These are phyloP conservation scores for Aspergillus ostianus DNA, from an alignment of 495 filamentous ascomycete species.

Conservation along the genomic window DNA sequence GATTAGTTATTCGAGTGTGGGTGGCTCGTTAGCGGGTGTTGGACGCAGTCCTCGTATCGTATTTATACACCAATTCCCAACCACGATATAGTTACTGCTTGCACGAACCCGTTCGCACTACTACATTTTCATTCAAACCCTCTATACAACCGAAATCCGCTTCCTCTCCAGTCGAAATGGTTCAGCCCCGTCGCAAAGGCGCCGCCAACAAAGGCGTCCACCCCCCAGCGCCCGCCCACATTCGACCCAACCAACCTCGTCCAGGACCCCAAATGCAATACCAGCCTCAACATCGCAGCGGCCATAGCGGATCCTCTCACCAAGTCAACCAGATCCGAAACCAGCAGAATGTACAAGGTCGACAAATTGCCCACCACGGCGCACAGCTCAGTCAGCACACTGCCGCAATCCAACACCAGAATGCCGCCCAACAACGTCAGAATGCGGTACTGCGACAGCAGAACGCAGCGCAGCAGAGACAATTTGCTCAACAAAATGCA, in stretches of 20 bases:
- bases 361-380: slow-evolving; percentile 3
- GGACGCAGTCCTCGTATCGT: too few relatives aligned
- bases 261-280: slow-evolving; percentile 6
- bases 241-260: slow-evolving; percentile 1
- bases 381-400: slow-evolving; percentile 4
- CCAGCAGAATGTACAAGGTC: slow-evolving; percentile 4
- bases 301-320: background rate
- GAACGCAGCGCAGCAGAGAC: slow-evolving; percentile 1
- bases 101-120: too few relatives aligned
- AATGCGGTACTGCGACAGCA: background rate
- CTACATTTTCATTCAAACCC: too few relatives aligned
- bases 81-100: too few relatives aligned
- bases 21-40: too few relatives aligned
- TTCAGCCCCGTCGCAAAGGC: background rate
- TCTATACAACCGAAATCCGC: too few relatives aligned
- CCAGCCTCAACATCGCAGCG: background rate
- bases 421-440: slow-evolving; percentile 4
- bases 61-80: too few relatives aligned
- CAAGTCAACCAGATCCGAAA: background rate
- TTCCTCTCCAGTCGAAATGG: background rate
- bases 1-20: too few relatives aligned
- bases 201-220: background rate
- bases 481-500: slow-evolving; percentile 4
- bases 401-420: slow-evolving; percentile 3
- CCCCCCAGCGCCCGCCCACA: slow-evolving; percentile 1